These are phyloP conservation scores for Pythium monospermum DNA, from an alignment of 352 stramenopile species.

Conservation along the genomic window DNA sequence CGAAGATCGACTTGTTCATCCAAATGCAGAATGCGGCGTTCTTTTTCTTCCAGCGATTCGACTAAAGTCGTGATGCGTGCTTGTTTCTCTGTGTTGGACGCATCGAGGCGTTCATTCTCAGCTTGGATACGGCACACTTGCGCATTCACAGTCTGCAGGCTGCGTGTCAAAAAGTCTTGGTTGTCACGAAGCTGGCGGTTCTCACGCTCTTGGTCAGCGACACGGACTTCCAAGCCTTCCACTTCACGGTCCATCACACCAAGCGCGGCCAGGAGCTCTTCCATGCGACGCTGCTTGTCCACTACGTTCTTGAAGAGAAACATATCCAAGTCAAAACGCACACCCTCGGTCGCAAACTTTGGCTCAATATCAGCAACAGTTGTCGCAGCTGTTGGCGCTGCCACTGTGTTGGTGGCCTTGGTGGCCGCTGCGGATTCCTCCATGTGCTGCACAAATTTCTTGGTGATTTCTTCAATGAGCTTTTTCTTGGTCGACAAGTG, in stretches of 20 bases:
- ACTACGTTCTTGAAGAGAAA: conserved; percentile 71
- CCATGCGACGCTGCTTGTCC: conserved; percentile 56
- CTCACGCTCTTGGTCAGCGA: conserved; percentile 50
- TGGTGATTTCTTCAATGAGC: conserved; percentile 67
- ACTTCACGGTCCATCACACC: conserved; percentile 69
- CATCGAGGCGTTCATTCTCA: conserved; percentile 47
- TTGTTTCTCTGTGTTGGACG: conserved; percentile 52
- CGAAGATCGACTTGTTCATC: conserved; percentile 49
- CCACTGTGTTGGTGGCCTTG: conserved; percentile 13
- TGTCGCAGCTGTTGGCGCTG: no score
- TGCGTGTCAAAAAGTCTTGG: conserved; percentile 34
- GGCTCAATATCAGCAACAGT: no score
- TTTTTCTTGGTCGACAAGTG: conserved; percentile 79
- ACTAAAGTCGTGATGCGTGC: conserved; percentile 50
- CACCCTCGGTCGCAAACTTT: conserved; percentile 18
- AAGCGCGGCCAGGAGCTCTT: conserved; percentile 63
- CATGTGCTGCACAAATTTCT: conserved; percentile 53
- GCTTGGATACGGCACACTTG: conserved; percentile 49
- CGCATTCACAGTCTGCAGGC: conserved; percentile 43
- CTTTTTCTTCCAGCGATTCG: conserved; percentile 55
- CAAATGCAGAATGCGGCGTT: conserved; percentile 60
- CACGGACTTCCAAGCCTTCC: conserved; percentile 40
- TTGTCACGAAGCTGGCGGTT: conserved; percentile 57
- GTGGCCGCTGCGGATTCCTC: conserved; percentile 29
- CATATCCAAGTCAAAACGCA: conserved; percentile 63